Evolutionary conservation across 2,329 filamentous ascomycete genomes (phyloP).

Genomic region (Aureobasidium musti): DNA sequence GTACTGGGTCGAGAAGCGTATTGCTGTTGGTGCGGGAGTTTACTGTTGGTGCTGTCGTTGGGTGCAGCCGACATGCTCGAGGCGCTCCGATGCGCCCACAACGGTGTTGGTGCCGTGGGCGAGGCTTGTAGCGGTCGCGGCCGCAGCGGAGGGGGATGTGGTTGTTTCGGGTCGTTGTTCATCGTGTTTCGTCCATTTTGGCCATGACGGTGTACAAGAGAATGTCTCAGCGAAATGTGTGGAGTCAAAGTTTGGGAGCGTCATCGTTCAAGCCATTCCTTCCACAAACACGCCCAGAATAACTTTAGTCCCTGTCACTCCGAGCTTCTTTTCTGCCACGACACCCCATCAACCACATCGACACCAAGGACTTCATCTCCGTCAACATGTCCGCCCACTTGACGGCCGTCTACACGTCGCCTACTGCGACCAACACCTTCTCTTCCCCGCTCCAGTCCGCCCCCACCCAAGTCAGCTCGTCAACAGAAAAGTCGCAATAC

Average conservation of each 20-base stretch:
- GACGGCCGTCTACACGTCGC: slow-evolving; percentile 37
- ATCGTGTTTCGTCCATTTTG: background rate
- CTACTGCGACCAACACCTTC: slow-evolving; percentile 35
- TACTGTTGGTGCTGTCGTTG: background rate
- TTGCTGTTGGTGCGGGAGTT: background rate
- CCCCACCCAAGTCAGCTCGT: slow-evolving; percentile 36
- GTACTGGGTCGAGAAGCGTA: slow-evolving; percentile 8
- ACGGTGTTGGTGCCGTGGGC: background rate
- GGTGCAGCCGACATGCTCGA: slow-evolving; percentile 24
- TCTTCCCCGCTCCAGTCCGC: slow-evolving; percentile 33
- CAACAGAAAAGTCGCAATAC: slow-evolving; percentile 59
- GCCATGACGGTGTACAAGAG: background rate
- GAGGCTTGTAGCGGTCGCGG: slow-evolving; percentile 6
- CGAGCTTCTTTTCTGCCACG: background rate
- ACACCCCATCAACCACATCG: background rate
- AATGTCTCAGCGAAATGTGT: slow-evolving; percentile 1
- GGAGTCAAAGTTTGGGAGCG: slow-evolving; percentile 4
- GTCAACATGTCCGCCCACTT: slow-evolving; percentile 29
- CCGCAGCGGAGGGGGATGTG: background rate
- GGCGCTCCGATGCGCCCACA: slow-evolving; percentile 19
- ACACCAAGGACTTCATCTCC: background rate
- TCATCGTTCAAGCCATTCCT: background rate
- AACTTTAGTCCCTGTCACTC: background rate
- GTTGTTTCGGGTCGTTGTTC: background rate
- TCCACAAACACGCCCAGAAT: background rate